These are phyloP conservation scores for Talaromyces borbonicus DNA, from an alignment of 495 filamentous ascomycete species.

Conservation along the genomic window DNA sequence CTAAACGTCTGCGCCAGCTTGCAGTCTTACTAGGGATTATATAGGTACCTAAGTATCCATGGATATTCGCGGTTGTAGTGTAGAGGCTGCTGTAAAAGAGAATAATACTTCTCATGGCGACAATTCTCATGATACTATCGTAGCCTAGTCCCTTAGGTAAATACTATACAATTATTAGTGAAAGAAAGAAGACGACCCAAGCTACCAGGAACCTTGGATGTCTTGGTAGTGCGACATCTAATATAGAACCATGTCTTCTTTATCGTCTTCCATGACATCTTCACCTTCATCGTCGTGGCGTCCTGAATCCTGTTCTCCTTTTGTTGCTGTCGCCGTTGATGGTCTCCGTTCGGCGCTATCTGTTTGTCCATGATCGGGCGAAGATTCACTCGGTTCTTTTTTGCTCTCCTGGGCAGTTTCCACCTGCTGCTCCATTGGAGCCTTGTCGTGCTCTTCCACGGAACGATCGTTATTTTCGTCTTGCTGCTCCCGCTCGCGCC, in stretches of 20 bases:
- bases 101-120: no score
- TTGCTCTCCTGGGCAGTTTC: not conserved
- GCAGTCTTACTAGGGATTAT: not conserved
- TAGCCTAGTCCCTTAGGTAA: no score
- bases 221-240: no score
- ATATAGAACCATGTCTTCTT: conserved; percentile 82
- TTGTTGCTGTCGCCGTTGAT: no score
- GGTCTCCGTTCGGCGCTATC: not conserved
- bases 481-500: conserved; percentile 8
- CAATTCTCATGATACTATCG: no score
- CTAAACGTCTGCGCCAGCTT: not conserved
- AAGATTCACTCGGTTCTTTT: not conserved
- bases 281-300: conserved; percentile 52
- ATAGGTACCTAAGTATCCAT: no score
- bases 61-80: no score
- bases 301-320: conserved; percentile 4
- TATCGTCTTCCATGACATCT: conserved; percentile 66
- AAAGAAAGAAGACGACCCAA: no score
- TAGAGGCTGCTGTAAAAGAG: no score
- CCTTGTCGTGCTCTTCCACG: not conserved
- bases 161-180: conserved; percentile 2
- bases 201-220: not conserved
- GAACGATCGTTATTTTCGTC: not conserved
- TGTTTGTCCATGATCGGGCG: not conserved
- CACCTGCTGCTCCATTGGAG: not conserved